These are phyloP conservation scores for Hypoxylon crocopeplum DNA, from an alignment of 495 filamentous ascomycete genomes.

Conservation along the genomic window DNA sequence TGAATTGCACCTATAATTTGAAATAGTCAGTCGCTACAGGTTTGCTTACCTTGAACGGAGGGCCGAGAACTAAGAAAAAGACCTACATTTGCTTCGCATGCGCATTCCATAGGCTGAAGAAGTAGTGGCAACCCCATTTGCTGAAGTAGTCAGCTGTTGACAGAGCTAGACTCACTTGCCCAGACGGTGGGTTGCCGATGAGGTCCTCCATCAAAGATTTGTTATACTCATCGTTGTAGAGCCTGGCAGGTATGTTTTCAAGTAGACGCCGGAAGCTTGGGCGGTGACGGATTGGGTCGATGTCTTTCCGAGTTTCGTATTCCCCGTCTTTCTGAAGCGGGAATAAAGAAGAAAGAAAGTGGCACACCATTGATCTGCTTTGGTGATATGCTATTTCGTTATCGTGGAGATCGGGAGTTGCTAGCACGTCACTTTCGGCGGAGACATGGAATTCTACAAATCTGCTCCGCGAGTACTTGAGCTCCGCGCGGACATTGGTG, in stretches of 20 bases:
- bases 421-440: conserved; percentile 11
- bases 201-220: conserved; percentile 49
- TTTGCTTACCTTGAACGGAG: background rate
- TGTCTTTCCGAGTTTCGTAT: conserved; percentile 30
- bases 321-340: conserved; percentile 34
- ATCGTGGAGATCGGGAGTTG: conserved; percentile 16
- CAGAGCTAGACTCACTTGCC: conserved; percentile 49
- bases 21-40: background rate
- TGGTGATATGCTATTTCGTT: conserved; percentile 49
- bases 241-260: conserved; percentile 38
- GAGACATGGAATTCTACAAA: background rate
- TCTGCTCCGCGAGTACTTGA: conserved; percentile 41
- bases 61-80: background rate
- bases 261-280: conserved; percentile 28
- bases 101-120: conserved; percentile 50
- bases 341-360: conserved; percentile 46
- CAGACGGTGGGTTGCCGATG: conserved; percentile 31
- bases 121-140: conserved; percentile 55
- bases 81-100: conserved; percentile 49
- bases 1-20: conserved; percentile 44
- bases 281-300: background rate
- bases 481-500: conserved; percentile 34
- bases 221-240: conserved; percentile 35
- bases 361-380: conserved; percentile 49
- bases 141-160: conserved; percentile 33